Conservation (phyloP, 768 basidiomycete genomes). For the Tulasnella calospora region DNA sequence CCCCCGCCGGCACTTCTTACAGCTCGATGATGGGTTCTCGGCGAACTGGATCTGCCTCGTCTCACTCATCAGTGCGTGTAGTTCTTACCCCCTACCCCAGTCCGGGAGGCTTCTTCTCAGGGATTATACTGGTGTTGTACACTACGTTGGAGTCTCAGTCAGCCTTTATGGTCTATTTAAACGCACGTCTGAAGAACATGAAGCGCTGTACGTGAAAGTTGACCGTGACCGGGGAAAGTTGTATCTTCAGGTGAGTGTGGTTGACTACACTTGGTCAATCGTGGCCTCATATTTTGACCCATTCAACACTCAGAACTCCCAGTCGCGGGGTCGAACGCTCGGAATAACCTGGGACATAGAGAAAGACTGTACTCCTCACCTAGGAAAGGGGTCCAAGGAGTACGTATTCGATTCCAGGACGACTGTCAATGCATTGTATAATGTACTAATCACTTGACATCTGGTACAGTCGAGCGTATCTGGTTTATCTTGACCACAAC, state of each 20-base stretch:
- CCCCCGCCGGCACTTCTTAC: neutral
- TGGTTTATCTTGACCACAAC: neutral
- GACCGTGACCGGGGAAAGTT: neutral
- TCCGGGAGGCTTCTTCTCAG: neutral
- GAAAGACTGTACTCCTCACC: neutral
- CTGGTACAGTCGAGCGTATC: neutral
- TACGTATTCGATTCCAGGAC: neutral
- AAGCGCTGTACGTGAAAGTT: neutral
- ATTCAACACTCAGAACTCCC: neutral
- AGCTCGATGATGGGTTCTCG: neutral
- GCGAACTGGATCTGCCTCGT: neutral
- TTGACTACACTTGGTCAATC: neutral
- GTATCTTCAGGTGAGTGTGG: neutral
- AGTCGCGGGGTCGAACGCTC: neutral
- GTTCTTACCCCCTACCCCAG: neutral
- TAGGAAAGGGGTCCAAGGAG: neutral
- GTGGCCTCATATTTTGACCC: neutral
- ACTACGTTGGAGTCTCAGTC: neutral
- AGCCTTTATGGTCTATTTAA: neutral
- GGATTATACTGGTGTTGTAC: neutral
- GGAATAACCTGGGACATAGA: neutral
- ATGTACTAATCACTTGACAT: too few relatives aligned
- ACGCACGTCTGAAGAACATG: neutral
- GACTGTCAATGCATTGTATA: too few relatives aligned
- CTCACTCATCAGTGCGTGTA: neutral